phyloP scores from a whole-genome alignment of 345 rosid genomes.

The Lepidium aucheri region DNA sequence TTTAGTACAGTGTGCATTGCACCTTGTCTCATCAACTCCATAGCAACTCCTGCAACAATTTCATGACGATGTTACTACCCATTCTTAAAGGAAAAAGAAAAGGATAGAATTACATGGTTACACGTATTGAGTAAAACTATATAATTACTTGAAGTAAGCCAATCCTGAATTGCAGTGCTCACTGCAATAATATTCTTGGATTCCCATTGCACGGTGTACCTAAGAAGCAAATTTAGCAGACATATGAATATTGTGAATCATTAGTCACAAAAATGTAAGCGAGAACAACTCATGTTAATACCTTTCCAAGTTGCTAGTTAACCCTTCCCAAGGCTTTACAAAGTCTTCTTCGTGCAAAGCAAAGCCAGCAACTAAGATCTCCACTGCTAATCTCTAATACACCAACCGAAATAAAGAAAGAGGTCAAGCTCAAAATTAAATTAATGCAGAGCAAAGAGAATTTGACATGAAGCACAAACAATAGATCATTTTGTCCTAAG shows the following conservation, averaged over 20 bases:
- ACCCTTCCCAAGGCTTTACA: conserved; percentile 86
- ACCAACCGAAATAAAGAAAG: not conserved
- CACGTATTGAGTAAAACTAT: conserved; percentile 5
- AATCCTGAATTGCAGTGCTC: conserved; percentile 97
- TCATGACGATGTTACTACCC: conserved; percentile 12
- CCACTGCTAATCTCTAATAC: conserved; percentile 81
- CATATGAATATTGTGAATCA: not conserved
- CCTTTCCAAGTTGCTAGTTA: conserved; percentile 79
- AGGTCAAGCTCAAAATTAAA: not conserved
- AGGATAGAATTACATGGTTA: not conserved
- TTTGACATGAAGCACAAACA: not conserved
- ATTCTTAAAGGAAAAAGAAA: not conserved
- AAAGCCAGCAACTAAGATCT: conserved; percentile 77
- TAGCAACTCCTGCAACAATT: conserved; percentile 53
- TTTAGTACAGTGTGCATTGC: conserved; percentile 75
- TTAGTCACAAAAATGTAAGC: not conserved
- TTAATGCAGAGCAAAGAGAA: not conserved
- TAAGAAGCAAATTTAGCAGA: conserved; percentile 12
- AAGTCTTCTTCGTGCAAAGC: conserved; percentile 70
- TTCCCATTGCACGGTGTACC: conserved; percentile 93
- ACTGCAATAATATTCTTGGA: conserved; percentile 79
- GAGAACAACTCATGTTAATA: conserved; percentile 18
- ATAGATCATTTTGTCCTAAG: not conserved
- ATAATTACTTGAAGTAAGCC: conserved; percentile 90
- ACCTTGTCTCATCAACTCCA: conserved; percentile 85